Evolutionary conservation across 179 eudicot genomes (phyloP), one percentile per base, ranked within the genome.

Genomic region (Actinidia chinensis): DNA sequence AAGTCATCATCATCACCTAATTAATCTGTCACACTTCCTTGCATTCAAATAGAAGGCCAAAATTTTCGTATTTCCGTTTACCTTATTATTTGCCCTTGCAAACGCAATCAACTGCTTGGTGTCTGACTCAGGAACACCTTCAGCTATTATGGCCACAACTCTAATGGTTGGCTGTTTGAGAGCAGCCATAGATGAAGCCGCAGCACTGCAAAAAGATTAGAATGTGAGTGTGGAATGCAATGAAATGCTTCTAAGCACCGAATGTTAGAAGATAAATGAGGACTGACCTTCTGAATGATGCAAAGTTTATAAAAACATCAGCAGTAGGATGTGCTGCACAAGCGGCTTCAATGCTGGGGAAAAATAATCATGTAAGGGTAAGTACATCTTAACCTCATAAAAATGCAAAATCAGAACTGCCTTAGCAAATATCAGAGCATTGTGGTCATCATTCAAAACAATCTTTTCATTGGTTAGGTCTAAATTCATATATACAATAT

Each of bases 91-190:
- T 79, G 98, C 88, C 81, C 90, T 87, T 63, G 99, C 99, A 88
- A 82, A 96, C 77, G 88, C 93, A 83, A 96, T 96, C 86, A 96
- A 86, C 83, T 92, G 93, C 85, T 94, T 96, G 83, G 98, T 87
- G 84, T 96, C 97, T 14, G 95, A 84, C 85, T 96, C 98, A 10
- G 99, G 99, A 79, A 96, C 99, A 84, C 99, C 99, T 88, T 96
- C 99, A 59, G 99, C 99, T 68, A 96, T 96, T 51, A 96, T 92
- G 47, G 99, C 99, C 80, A 87, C 97, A 74, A 96, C 98, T 87
- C 94, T 91, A 58, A 96, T 94, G 64, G 99, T 96, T 79, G 97
- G 97, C 85, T 96, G 99, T 82, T 96, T 92, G 68, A 96, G 88
- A 75, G 99, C 99, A 28, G 97, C 64, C 94, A 89, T 86, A 50